A percentile compares a stretch with the other conserved stretches of the same genome.
Conservation (phyloP, 2,329 filamentous ascomycete species). For the Parascedosporium putredinis region DNA sequence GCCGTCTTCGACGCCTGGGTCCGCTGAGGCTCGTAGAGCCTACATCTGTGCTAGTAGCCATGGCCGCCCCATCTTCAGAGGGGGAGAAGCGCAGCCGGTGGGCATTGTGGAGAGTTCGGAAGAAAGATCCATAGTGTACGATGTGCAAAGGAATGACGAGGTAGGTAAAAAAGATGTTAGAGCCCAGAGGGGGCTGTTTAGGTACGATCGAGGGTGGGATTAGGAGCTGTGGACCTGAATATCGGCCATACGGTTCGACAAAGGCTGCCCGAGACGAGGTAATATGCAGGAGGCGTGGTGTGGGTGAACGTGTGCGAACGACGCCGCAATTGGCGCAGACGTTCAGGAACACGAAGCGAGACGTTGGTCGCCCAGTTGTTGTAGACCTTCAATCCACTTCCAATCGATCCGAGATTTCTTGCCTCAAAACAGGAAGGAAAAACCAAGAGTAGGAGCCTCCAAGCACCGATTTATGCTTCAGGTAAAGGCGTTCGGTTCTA, state of each 20-base stretch:
- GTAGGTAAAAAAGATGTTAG: neutral
- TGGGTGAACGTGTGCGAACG: too few species aligned
- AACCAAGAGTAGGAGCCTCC: neutral
- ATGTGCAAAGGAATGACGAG: neutral
- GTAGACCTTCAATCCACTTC: too few species aligned
- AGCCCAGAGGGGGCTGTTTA: neutral
- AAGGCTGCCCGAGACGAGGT: neutral
- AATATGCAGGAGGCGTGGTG: neutral
- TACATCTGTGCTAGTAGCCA: neutral
- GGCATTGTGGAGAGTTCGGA: constrained; percentile 7
- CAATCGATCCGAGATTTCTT: too few species aligned
- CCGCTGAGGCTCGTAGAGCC: neutral
- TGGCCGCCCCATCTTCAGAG: neutral
- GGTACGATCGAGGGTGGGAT: neutral
- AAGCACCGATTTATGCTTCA: neutral
- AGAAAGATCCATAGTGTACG: constrained; percentile 5
- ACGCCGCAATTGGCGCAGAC: too few species aligned
- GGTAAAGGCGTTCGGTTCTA: neutral
- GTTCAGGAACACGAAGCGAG: neutral
- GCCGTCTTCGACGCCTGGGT: constrained; percentile 27
- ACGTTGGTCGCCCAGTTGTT: too few species aligned
- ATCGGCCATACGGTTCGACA: neutral
- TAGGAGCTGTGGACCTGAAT: neutral
- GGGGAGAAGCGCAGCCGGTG: constrained; percentile 1
- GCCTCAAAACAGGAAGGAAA: neutral